A percentile compares a stretch with the other conserved stretches of the same genome.
phyloP scores from a whole-genome alignment of 352 stramenopile genomes.

The Globisporangium barbulae region DNA sequence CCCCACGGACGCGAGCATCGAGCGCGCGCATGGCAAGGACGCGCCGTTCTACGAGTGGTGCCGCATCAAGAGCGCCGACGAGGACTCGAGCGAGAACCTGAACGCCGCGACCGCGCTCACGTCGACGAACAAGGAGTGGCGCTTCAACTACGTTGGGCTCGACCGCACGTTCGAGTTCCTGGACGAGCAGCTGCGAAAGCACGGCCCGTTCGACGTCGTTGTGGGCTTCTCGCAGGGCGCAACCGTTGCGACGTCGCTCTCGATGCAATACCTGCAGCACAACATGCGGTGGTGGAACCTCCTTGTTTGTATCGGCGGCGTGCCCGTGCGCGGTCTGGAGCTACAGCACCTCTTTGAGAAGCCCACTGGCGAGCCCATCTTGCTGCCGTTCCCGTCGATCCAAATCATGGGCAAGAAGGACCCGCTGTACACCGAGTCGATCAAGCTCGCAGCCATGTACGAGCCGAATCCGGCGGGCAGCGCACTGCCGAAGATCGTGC shows the following conservation, averaged over 20 bases:
- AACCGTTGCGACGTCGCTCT: constrained; percentile 56
- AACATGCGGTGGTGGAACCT: constrained; percentile 53
- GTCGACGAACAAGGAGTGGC: constrained; percentile 13
- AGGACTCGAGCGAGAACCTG: constrained; percentile 16
- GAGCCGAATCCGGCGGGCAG: constrained; percentile 20
- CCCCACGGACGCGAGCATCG: constrained; percentile 51
- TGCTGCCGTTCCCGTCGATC: constrained; percentile 47
- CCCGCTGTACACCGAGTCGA: constrained; percentile 23
- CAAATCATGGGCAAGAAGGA: constrained; percentile 45
- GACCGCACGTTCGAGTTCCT: constrained; percentile 51
- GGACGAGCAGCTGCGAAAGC: constrained; percentile 43
- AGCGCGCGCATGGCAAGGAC: constrained; percentile 48
- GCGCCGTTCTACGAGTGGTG: constrained; percentile 79
- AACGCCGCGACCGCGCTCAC: background rate
- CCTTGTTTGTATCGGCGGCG: constrained; percentile 41
- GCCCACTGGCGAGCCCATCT: constrained; percentile 30
- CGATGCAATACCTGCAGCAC: constrained; percentile 51
- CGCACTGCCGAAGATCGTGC: constrained; percentile 24
- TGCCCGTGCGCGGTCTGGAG: constrained; percentile 32
- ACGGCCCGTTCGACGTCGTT: constrained; percentile 74
- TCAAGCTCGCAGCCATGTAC: constrained; percentile 33
- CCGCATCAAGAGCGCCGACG: constrained; percentile 23
- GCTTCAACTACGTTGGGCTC: constrained; percentile 26
- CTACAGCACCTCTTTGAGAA: constrained; percentile 43
- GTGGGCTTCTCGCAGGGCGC: constrained; percentile 79